Base-by-base conservation (phyloP, 345 rosid genomes). In the Gynandropsis gynandra region DNA sequence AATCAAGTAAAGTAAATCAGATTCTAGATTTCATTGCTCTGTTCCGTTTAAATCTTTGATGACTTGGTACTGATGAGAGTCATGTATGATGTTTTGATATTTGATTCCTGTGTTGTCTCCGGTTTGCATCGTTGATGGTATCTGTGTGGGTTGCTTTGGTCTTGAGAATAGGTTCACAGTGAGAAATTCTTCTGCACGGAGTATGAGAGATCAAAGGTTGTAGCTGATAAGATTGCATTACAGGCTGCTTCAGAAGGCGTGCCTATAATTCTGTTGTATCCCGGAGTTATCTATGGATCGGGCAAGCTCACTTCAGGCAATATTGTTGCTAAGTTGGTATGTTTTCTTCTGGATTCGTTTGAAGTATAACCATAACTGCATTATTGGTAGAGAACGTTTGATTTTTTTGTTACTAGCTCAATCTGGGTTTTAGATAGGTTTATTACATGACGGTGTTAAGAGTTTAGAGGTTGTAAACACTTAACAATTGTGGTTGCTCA, bases 301-400 rank as follows among this genome's bases (percentile, higher is more conserved):
- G 98, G 98, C 31, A 86, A 86, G 82, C 83, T 83, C 64, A 81
- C 77, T 15, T 32, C 76, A 6, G 96, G 96, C 53, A 90, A 90
- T 59, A 35, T 80, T 24, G 81, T 78, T 34, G 89, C 95, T 47
- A 73, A 52, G 50, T 50, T 83, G 86, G 98, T 90, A 70, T 66
- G 71, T 35, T 66, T 49, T n/a, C 58, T 52, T 15, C 20, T 18
- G 12, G 10, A n/a, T 7, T 40, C 0, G 6, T 34, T 19, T 45
- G 3, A 35, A 18, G 12, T 52, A 5, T 18, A 54, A 5, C 7
- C 2, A 34, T 11, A 19, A 20, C 16, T 17, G 21, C 42, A 16
- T 19, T 50, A 37, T n/a, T 34, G 16, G 29, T 24, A 24, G 29
- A 24, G 29, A 2, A 24, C 5, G 2, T 24, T 24, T 5, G 29